Conservation (phyloP, 495 filamentous ascomycete species). For the Penicillium dipodomyicola region DNA sequence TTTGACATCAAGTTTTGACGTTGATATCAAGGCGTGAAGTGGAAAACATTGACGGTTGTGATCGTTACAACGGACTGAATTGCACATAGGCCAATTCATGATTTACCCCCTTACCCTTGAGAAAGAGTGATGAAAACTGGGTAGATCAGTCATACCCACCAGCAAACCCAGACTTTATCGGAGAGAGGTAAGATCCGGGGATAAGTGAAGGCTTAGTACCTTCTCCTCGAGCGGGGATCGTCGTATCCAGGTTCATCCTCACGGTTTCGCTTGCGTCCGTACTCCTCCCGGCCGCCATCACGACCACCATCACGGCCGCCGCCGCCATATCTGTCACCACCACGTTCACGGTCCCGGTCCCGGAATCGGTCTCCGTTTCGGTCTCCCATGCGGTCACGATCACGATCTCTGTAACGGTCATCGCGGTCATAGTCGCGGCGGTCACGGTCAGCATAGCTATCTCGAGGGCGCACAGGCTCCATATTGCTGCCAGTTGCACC, state of each 20-base stretch:
- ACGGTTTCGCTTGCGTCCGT: constrained; percentile 56
- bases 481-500: constrained; percentile 53
- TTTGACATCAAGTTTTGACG: constrained; percentile 4
- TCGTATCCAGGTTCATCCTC: constrained; percentile 61
- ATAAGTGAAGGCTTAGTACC: constrained; percentile 57
- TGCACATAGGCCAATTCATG: constrained; percentile 13
- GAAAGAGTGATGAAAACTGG: constrained; percentile 49
- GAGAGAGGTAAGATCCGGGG: constrained; percentile 20
- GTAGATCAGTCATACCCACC: constrained; percentile 50
- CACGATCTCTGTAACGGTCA: constrained; percentile 51
- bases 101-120: constrained; percentile 60
- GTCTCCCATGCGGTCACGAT: constrained; percentile 18
- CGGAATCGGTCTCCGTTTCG: constrained; percentile 33
- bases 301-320: constrained; percentile 34
- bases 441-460: constrained; percentile 50
- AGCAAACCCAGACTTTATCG: constrained; percentile 38
- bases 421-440: constrained; percentile 56
- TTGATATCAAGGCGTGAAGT: constrained; percentile 6
- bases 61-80: constrained; percentile 9
- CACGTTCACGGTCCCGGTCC: constrained; percentile 55
- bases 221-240: constrained; percentile 74
- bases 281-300: constrained; percentile 61
- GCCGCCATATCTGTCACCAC: constrained; percentile 31
- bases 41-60: constrained; percentile 5
- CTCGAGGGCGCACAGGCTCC: constrained; percentile 52